A percentile compares a stretch with the other conserved stretches of the same genome.
These are phyloP conservation scores for Plasmodium ovale DNA, from an alignment of 169 alveolate genomes.

Conservation along the genomic window DNA sequence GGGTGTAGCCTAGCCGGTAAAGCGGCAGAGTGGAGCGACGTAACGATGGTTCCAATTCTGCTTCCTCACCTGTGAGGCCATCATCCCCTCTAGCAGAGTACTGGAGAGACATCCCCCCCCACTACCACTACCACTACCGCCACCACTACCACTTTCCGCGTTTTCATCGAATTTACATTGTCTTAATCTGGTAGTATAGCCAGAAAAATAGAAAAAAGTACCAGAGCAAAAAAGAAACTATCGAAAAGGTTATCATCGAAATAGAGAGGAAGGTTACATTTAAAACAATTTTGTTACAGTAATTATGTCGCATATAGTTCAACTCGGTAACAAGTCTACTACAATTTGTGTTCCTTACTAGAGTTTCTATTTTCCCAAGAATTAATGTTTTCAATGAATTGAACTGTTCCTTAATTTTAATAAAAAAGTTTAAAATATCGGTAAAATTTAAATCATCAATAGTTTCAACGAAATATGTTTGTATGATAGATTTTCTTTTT, in stretches of 20 bases:
- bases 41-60: too few species aligned
- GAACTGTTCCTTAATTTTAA: not conserved
- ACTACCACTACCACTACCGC: not conserved
- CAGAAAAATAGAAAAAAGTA: conserved; percentile 48
- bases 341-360: conserved; percentile 17
- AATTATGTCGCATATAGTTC: not conserved
- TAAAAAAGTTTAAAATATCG: not conserved
- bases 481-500: not conserved
- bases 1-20: too few species aligned
- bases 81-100: too few species aligned
- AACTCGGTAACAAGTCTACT: conserved; percentile 8
- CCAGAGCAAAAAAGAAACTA: conserved; percentile 39
- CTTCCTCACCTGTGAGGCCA: too few species aligned
- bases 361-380: not conserved
- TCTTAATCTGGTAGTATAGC: conserved; percentile 22
- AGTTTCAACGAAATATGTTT: conserved; percentile 7
- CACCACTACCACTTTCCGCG: not conserved
- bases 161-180: not conserved
- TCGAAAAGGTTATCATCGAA: not conserved
- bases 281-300: conserved; percentile 18
- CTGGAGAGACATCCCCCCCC: too few species aligned
- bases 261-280: conserved; percentile 9
- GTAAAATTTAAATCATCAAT: conserved; percentile 31
- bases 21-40: too few species aligned
- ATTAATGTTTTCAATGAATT: not conserved